Evolutionary conservation across 1,284 basidiomycete species (phyloP), one percentile per base, ranked within the genome.

Genomic region (Lentinula novae-zelandiae): DNA sequence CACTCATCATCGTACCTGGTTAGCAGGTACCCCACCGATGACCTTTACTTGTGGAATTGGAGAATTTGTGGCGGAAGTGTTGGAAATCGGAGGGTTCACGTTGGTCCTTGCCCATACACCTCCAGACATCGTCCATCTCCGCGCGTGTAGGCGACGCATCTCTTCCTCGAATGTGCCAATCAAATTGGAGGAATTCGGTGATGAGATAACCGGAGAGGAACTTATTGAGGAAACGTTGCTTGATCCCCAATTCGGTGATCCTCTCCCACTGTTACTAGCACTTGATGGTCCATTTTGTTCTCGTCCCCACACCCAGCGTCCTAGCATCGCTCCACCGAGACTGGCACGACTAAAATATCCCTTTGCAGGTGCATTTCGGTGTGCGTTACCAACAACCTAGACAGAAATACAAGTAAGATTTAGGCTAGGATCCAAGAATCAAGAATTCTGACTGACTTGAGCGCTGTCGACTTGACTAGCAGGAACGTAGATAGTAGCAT

Each of bases 281-380:
- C 34, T 57, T 12, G 50, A 49, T 8, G 46, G 53, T 31, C 60
- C 54, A 72, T 76, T 6, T 58, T 69, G 60, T 48, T 60, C 54
- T 12, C 85, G 82, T 27, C 87, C 83, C 90, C 90, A 92, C 51
- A 89, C 85, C 90, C 90, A 93, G 10, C 91, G 78, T 20, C 89
- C 90, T 55, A 89, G 74, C 67, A 89, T 92, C 2, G 90, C 87
- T 1, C 84, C 81, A 0, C 90, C 90, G 0, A 92, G 73, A 0
- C 87, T 78, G 0, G 85, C 87, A 17, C 90, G 81, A 3, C 82
- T 82, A 0, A 87, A 84, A 71, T 82, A 90, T 6, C 88, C 87
- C 13, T 70, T 65, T 0, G 84, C 86, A 10, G 89, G 89, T 0
- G 89, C 83, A 66, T 90, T 91, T 13, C 88, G 80, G 65, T 90